Evolutionary conservation across 352 stramenopile species (phyloP).

Genomic region (Peronospora destructor): DNA sequence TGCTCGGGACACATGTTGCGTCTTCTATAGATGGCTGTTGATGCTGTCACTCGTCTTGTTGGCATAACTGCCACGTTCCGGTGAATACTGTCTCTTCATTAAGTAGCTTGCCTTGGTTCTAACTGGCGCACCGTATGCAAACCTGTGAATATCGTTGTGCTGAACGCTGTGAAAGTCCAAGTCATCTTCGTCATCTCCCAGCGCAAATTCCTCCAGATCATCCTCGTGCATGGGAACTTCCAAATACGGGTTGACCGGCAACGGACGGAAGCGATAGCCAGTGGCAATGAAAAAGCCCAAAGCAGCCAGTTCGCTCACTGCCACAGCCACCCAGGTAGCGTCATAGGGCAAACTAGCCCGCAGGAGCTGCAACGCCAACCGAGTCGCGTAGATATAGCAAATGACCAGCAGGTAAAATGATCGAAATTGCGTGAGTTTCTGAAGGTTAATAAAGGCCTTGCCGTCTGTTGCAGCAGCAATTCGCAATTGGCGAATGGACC

Average conservation of each 20-base stretch:
- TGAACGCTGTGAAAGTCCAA: slow-evolving; percentile 35
- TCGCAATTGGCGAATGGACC: slow-evolving; percentile 85
- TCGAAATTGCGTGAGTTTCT: slow-evolving; percentile 94
- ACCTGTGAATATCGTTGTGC: slow-evolving; percentile 31
- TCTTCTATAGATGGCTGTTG: slow-evolving; percentile 23
- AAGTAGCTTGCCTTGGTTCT: slow-evolving; percentile 12
- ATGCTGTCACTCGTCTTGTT: slow-evolving; percentile 28
- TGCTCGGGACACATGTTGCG: slow-evolving; percentile 6
- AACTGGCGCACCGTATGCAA: slow-evolving; percentile 25
- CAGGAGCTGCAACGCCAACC: slow-evolving; percentile 94
- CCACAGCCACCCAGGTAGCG: slow-evolving; percentile 62
- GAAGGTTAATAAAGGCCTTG: slow-evolving; percentile 82
- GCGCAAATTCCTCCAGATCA: slow-evolving; percentile 66
- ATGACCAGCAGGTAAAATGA: slow-evolving; percentile 96
- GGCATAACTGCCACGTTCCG: slow-evolving; percentile 3
- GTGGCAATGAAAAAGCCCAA: slow-evolving; percentile 90
- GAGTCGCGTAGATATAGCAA: slow-evolving; percentile 97
- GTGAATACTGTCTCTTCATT: slow-evolving; percentile 8
- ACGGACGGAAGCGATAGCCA: slow-evolving; percentile 88
- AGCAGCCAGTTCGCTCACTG: slow-evolving; percentile 72
- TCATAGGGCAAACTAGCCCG: slow-evolving; percentile 88
- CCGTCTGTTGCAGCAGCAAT: slow-evolving; percentile 81
- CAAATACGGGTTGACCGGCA: slow-evolving; percentile 90
- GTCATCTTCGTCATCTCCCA: slow-evolving; percentile 49
- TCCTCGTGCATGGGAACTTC: slow-evolving; percentile 67